Evolutionary conservation across 805 yeast species (phyloP).

Genomic region (Dipodascopsis tothii): DNA sequence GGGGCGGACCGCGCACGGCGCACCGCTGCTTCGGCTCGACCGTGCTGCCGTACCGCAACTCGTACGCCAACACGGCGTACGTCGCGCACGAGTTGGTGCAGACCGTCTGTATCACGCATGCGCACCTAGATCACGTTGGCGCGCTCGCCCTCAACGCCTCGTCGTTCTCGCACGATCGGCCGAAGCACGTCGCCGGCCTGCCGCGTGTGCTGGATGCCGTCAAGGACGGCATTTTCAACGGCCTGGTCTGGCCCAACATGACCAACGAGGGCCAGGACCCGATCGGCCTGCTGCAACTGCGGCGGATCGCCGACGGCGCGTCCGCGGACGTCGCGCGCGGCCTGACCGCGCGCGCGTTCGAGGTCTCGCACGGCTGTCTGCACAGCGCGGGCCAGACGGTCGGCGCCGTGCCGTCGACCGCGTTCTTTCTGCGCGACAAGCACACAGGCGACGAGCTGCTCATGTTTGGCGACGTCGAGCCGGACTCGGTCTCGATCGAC

Average conservation of each 20-base stretch:
- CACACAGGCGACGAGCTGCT: conserved; percentile 38
- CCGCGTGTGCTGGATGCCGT: conserved; percentile 46
- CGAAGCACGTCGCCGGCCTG: conserved; percentile 49
- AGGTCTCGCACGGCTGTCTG: conserved; percentile 35
- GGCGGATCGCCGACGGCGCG: conserved; percentile 16
- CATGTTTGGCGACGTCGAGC: conserved; percentile 79
- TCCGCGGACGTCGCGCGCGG: conserved; percentile 11
- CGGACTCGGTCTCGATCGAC: conserved; percentile 45
- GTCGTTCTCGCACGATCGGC: conserved; percentile 32
- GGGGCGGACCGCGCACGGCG: conserved; percentile 4
- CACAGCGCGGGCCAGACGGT: conserved; percentile 11
- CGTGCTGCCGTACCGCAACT: conserved; percentile 8
- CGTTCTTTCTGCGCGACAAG: conserved; percentile 47
- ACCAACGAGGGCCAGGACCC: conserved; percentile 30
- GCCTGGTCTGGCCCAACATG: conserved; percentile 71
- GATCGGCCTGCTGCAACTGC: conserved; percentile 13
- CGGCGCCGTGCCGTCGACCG: conserved; percentile 42
- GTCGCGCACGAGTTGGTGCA: conserved; percentile 26
- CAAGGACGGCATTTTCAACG: conserved; percentile 57
- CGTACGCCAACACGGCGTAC: conserved; percentile 24
- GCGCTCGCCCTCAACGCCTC: conserved; percentile 70
- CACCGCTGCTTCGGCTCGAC: conserved; percentile 15
- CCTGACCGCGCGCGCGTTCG: conserved; percentile 19
- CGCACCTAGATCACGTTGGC: conserved; percentile 74
- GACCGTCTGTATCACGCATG: conserved; percentile 53